Conservation (phyloP, 208 protist genomes). For the Lotmaria passim region DNA sequence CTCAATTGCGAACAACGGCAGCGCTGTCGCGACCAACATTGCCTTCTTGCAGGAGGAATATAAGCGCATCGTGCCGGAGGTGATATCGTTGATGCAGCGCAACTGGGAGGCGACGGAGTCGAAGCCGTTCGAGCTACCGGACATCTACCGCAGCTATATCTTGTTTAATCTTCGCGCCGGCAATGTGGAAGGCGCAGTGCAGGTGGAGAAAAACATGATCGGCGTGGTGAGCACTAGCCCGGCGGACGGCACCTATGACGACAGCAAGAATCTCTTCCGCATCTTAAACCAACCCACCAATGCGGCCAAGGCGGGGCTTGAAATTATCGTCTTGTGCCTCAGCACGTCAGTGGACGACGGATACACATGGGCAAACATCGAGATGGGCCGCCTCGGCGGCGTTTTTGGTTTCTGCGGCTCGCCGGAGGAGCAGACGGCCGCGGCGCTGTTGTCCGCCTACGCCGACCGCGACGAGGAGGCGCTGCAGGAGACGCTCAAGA, state of each 20-base stretch:
- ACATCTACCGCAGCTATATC: conserved; percentile 70
- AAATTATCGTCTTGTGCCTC: conserved; percentile 73
- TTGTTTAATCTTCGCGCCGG: conserved; percentile 45
- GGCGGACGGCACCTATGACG: conserved; percentile 38
- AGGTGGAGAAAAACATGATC: conserved; percentile 52
- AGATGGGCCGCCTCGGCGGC: conserved; percentile 52
- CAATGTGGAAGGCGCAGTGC: conserved; percentile 47
- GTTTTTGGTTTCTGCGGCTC: conserved; percentile 71
- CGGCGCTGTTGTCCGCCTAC: conserved; percentile 54
- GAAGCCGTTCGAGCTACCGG: conserved; percentile 51
- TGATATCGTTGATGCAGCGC: conserved; percentile 49
- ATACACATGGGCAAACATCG: conserved; percentile 67
- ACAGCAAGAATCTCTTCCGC: conserved; percentile 63
- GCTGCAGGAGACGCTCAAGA: conserved; percentile 57
- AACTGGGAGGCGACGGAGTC: conserved; percentile 47
- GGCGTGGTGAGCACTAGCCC: conserved; percentile 41
- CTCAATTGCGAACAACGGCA: conserved; percentile 14
- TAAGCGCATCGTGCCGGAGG: conserved; percentile 30
- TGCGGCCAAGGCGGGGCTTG: conserved; percentile 74
- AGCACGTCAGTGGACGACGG: conserved; percentile 47
- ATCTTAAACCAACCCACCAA: conserved; percentile 74
- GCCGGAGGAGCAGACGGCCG: conserved; percentile 54
- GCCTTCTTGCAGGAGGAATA: conserved; percentile 26
- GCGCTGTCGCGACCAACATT: conserved; percentile 2
- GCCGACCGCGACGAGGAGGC: conserved; percentile 67